Base-by-base conservation (phyloP, 2,329 filamentous ascomycete species). In the Fusarium virguliforme region DNA sequence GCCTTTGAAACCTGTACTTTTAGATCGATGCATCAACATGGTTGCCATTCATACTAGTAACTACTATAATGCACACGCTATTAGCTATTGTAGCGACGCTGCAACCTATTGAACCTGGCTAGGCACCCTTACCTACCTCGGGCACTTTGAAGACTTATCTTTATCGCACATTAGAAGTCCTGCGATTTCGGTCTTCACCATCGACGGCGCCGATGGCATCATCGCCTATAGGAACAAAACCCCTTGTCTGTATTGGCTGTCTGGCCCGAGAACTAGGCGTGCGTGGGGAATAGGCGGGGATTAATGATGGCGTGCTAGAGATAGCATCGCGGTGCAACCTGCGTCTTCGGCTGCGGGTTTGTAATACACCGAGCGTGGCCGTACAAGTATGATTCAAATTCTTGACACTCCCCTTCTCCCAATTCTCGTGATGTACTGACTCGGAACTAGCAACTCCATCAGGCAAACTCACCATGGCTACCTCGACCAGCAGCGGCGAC, bases 271-370 rank as follows among this genome's bases (percentile, higher is more conserved):
- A 26, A 54, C 32, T 54, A 37, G 34, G 50, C 32, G 22, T 13
- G 50, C 24, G 37, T 46, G 46, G 46, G 62, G 62, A 64, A 62
- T 62, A 54, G 60, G 61, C 60, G 61, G 57, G 40, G 62, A 65
- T 50, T 50, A 51, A 22, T 35, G 40, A 65, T 65, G 60, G 34
- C 60, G 60, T 65, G 62, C 62, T 64, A 18, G 32, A 37, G 51
- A 38, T 18, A 62, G 18, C 38, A 43, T 64, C 58, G 48, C 35
- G 18, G 32, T 35, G 40, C 8, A 28, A 26, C 61, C 43, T 46
- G 34, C 57, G 48, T 24, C 24, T 57, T 64, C 60, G 61, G 43
- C 26, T 53, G 26, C 48, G 48, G 48, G 48, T 53, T 53, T 53
- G 48, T 53, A 53, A 53, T 53, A 30, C 48, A 35, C 48, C 48